A percentile compares a stretch with the other conserved stretches of the same genome.
Conservation (phyloP, 352 stramenopile genomes). For the Pythium brassicae region DNA sequence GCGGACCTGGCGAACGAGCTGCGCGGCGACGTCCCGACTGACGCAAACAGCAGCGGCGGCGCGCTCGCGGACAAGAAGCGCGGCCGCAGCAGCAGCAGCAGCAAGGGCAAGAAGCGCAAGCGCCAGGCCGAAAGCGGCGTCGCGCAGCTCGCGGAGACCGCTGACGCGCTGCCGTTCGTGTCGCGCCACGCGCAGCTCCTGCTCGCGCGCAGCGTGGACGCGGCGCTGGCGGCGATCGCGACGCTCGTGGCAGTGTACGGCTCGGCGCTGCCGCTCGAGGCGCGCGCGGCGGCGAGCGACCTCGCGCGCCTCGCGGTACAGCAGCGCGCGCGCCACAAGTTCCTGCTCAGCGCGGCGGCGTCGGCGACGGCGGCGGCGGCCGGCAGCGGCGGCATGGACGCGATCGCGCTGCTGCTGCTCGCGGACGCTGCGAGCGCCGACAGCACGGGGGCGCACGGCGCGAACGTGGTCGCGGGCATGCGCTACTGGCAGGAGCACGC, state of each 20-base stretch:
- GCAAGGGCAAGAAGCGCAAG: constrained; percentile 85
- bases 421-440: constrained; percentile 52
- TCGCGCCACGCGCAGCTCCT: constrained; percentile 46
- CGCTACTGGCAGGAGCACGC: constrained; percentile 43
- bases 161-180: constrained; percentile 36
- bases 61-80: constrained; percentile 12
- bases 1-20: constrained; percentile 30
- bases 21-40: constrained; percentile 8
- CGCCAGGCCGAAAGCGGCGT: constrained; percentile 42
- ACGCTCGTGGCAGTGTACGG: constrained; percentile 59
- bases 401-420: constrained; percentile 50
- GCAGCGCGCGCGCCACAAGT: constrained; percentile 25
- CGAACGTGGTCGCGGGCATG: constrained; percentile 49
- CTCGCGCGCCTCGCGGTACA: constrained; percentile 34
- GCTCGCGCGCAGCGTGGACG: constrained; percentile 38
- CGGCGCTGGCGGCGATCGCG: constrained; percentile 47
- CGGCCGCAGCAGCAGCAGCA: constrained; percentile 13
- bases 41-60: not conserved
- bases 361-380: not conserved
- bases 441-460: constrained; percentile 40
- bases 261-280: constrained; percentile 39
- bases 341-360: constrained; percentile 3
- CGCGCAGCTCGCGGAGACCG: constrained; percentile 39
- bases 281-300: constrained; percentile 41
- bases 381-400: constrained; percentile 20